phyloP scores from a whole-genome alignment of 2,329 filamentous ascomycete species.

The Colletotrichum gloeosporioides region DNA sequence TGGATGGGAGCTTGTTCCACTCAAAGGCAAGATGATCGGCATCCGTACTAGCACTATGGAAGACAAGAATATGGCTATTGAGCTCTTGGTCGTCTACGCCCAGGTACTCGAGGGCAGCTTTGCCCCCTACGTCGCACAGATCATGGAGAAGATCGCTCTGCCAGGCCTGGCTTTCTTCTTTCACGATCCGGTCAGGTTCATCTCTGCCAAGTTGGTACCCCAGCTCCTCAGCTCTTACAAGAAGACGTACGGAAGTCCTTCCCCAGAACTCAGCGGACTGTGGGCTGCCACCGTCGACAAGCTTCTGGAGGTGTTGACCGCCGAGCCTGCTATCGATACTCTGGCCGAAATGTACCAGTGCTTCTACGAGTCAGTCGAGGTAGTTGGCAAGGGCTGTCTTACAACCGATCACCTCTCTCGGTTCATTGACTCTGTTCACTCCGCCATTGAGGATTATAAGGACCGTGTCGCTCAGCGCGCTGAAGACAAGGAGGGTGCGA shows the following conservation, averaged over 20 bases:
- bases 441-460: slow-evolving; percentile 91
- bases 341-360: slow-evolving; percentile 99
- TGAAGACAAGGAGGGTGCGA: slow-evolving; percentile 77
- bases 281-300: slow-evolving; percentile 90
- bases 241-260: slow-evolving; percentile 83
- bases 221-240: slow-evolving; percentile 94
- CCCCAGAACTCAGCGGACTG: slow-evolving; percentile 78
- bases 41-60: slow-evolving; percentile 97
- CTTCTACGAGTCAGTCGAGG: slow-evolving; percentile 98
- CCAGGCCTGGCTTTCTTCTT: slow-evolving; percentile 98
- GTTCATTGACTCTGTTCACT: slow-evolving; percentile 87
- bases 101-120: slow-evolving; percentile 94
- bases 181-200: slow-evolving; percentile 95
- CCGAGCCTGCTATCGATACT: slow-evolving; percentile 94
- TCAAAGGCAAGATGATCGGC: slow-evolving; percentile 97
- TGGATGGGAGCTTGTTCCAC: slow-evolving; percentile 94
- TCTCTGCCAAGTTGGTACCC: slow-evolving; percentile 92
- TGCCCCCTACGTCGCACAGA: slow-evolving; percentile 87
- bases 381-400: slow-evolving; percentile 85
- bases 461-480: slow-evolving; percentile 80
- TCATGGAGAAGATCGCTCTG: slow-evolving; percentile 95
- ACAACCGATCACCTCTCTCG: slow-evolving; percentile 78
- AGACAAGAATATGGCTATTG: slow-evolving; percentile 99
- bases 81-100: slow-evolving; percentile 95
- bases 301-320: slow-evolving; percentile 89